A percentile compares a stretch with the other conserved stretches of the same genome.
phyloP scores from a whole-genome alignment of 179 eudicot genomes.

The Dionaea muscipula region DNA sequence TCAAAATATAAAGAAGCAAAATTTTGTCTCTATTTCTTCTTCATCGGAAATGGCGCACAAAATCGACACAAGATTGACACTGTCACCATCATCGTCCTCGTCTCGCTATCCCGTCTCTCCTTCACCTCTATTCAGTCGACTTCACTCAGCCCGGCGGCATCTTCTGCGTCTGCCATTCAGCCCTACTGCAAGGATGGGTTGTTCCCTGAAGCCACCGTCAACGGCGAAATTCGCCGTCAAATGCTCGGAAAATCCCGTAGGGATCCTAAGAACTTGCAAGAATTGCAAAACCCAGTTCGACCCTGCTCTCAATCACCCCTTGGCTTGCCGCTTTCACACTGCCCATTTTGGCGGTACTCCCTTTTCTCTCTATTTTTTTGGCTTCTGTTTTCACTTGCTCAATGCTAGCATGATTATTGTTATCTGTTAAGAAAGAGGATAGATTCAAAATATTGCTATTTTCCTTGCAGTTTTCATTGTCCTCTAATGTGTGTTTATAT shows the following conservation, averaged over 20 bases:
- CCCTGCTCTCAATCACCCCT: constrained; percentile 56
- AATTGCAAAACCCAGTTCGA: constrained; percentile 79
- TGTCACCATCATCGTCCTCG: constrained; percentile 2
- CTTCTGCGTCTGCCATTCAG: background rate
- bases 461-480: no score
- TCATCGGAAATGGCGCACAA: constrained; percentile 5
- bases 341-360: constrained; percentile 77
- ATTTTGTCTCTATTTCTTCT: no score
- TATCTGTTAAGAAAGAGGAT: no score
- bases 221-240: constrained; percentile 17
- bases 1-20: no score
- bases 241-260: constrained; percentile 29
- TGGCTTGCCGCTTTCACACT: constrained; percentile 71
- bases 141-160: constrained; percentile 6
- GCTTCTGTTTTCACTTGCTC: no score
- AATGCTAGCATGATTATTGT: no score
- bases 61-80: constrained; percentile 4
- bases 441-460: no score
- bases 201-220: constrained; percentile 9
- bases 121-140: background rate
- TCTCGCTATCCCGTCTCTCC: constrained; percentile 9
- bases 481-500: no score
- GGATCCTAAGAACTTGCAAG: constrained; percentile 52
- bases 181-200: constrained; percentile 3
- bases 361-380: no score